Percentiles rank a stretch among this genome's conserved stretches.
phyloP scores from a whole-genome alignment of 2,329 filamentous ascomycete species.

The Fusarium illudens region DNA sequence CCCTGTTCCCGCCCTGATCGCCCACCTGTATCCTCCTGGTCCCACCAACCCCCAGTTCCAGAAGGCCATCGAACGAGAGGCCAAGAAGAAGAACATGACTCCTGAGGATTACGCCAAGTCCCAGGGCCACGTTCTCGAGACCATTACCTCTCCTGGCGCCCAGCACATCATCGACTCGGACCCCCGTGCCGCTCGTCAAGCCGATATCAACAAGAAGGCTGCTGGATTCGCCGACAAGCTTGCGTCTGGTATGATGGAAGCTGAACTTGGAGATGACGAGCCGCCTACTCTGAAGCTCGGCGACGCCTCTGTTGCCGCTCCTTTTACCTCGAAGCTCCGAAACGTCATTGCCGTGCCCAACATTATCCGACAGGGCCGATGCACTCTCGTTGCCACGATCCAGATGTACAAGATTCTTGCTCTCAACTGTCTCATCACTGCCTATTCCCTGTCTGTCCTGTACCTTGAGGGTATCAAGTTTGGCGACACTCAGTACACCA shows the following conservation, averaged over 20 bases:
- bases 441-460: slow-evolving; percentile 94
- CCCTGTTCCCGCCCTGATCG: slow-evolving; percentile 91
- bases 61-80: slow-evolving; percentile 89
- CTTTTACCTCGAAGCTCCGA: slow-evolving; percentile 96
- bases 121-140: slow-evolving; percentile 65
- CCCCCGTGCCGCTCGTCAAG: slow-evolving; percentile 50
- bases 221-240: slow-evolving; percentile 86
- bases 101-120: slow-evolving; percentile 64
- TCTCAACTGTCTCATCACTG: slow-evolving; percentile 96
- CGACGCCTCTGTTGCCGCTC: slow-evolving; percentile 95
- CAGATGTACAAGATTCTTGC: slow-evolving; percentile 99
- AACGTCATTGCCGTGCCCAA: slow-evolving; percentile 98
- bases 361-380: slow-evolving; percentile 96
- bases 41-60: slow-evolving; percentile 92
- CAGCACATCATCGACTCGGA: slow-evolving; percentile 61
- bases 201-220: slow-evolving; percentile 75
- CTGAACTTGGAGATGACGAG: slow-evolving; percentile 86
- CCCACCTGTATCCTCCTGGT: slow-evolving; percentile 92
- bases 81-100: slow-evolving; percentile 77
- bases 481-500: slow-evolving; percentile 96
- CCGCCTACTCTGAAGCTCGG: slow-evolving; percentile 96
- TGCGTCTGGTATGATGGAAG: slow-evolving; percentile 87
- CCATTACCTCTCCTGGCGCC: slow-evolving; percentile 72
- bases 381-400: slow-evolving; percentile 96
- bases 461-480: slow-evolving; percentile 99